Base-by-base conservation (phyloP, 2,329 filamentous ascomycete genomes). In the Zasmidium cellare region DNA sequence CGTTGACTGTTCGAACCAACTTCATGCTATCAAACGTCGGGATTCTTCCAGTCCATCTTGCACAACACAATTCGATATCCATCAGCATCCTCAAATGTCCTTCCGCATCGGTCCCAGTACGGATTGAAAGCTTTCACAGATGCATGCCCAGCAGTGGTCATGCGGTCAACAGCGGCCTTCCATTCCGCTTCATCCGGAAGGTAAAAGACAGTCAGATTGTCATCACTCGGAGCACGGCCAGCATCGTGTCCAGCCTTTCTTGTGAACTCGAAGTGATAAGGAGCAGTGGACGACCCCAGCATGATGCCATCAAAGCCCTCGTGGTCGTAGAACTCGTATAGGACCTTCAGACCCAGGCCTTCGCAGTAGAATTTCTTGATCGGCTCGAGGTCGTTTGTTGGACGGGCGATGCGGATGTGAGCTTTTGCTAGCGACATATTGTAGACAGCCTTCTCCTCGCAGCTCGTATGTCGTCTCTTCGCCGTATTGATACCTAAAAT, bases 311-410 rank as follows among this genome's bases (percentile, higher is more conserved):
- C 20, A 22, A 49, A 25, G 46, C 46, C 20, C 9, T 51, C 24
- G 25, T 51, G 48, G 3, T 51, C 20, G 16, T 23, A 3, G 20
- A 25, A 28, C 9, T 25, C 20, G 25, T 25, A n/a, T 11, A 25
- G 22, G 46, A 25, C 22, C 22, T 49, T 16, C 20, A 49, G 25
- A 20, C 46, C 46, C 7, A 49, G 46, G 20, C 46, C 20, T 3
- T 49, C 46, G 22, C 46, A 49, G 22, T 49, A 49, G 46, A 49
- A 25, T 2, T 49, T 23, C 23, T 49, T 49, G 46, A 28, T 49
- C 7, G 46, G 22, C 16, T 9, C 22, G 46, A 49, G 25, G 22
- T 24, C 20, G 46, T 49, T 24, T 9, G 46, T 49, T 18, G 46
- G 46, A 18, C 46, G 46, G 16, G 46, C 46, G 22, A 49, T 49